Evolutionary conservation across 164 flowering plant species (phyloP), one percentile per base, ranked within the genome.

Genomic region (Chimonanthus praecox): DNA sequence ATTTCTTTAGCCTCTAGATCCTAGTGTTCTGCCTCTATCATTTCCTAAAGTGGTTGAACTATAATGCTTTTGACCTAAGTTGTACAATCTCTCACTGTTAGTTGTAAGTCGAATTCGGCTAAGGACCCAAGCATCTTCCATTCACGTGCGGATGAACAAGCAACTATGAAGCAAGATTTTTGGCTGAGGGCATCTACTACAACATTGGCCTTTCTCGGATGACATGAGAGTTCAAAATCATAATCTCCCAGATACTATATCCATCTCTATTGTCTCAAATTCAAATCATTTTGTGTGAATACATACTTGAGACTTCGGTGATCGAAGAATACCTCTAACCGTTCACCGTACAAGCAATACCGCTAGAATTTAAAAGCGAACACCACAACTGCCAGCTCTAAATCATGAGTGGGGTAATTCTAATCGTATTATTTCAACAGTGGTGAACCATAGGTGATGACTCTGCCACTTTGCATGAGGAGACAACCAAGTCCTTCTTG

Each of bases 281-380:
- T 58, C 50, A 71, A 46, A 5, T 71, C 73, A 4, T 71, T 61
- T 8, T 71, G 50, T 3, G 63, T 13, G 9, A 47, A 71, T 6
- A 71, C 3, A 9, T 71, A 71, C 47, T 71, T 71, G 6, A 67
- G 18, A 43, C 73, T 71, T 43, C 46, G 44, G 0, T 71, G 49
- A 6, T 71, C 43, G 4, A 3, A 4, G 48, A 54, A 71, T 10
- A 71, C 3, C 18, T 15, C 48, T 3, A 71, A 58, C 50, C 16
- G 58, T 33, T 71, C 73, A 2, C 49, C 49, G 16, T 60, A 71
- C 15, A 71, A 44, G 44, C 58, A 71, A 20, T 71, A 54, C 50
- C 10, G 10, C 66, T 43, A 58, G 4, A 60, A 6, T 44, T 71
- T 58, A 11, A 71, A 43, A 15, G 73, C 21, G 46, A 60, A 71